phyloP scores from a whole-genome alignment of 164 flowering plant genomes.

The Umbilicus rupestris region DNA sequence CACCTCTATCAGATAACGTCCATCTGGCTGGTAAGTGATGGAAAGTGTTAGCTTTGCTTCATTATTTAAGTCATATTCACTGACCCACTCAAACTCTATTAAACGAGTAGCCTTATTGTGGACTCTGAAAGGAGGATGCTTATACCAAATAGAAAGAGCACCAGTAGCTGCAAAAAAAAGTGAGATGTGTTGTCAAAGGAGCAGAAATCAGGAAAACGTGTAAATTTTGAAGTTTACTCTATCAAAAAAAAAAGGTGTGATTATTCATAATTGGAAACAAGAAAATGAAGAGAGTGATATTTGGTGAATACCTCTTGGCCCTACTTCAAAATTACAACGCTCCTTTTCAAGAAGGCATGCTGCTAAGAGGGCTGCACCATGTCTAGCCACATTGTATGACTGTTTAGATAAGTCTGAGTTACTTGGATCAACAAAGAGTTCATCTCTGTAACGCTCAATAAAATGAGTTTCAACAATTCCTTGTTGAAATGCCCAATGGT shows the following conservation, averaged over 20 bases:
- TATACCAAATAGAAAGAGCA: conserved; percentile 60
- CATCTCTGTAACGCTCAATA: conserved; percentile 68
- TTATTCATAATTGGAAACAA: neutral
- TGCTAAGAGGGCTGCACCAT: conserved; percentile 57
- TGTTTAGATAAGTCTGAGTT: conserved; percentile 24
- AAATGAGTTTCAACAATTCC: conserved; percentile 93
- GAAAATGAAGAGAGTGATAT: conserved; percentile 1
- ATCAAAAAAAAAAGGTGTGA: conserved; percentile 24
- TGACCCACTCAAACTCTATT: conserved; percentile 76
- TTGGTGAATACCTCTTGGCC: conserved; percentile 35
- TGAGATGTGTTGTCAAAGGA: no score
- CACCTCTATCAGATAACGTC: conserved; percentile 75
- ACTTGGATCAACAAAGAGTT: conserved; percentile 51
- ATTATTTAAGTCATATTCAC: conserved; percentile 25
- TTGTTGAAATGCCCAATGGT: conserved; percentile 68
- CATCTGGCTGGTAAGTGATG: conserved; percentile 51
- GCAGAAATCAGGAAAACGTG: no score
- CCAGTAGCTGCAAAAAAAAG: conserved; percentile 33
- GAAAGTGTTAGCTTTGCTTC: conserved; percentile 26
- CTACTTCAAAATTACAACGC: conserved; percentile 23
- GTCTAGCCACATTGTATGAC: conserved; percentile 35
- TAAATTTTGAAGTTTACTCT: no score
- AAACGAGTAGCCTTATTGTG: conserved; percentile 51
- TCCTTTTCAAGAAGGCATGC: conserved; percentile 71
- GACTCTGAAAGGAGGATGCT: conserved; percentile 78